These are phyloP conservation scores for Orbilia javanica DNA, from an alignment of 2,329 filamentous ascomycete species.

Conservation along the genomic window DNA sequence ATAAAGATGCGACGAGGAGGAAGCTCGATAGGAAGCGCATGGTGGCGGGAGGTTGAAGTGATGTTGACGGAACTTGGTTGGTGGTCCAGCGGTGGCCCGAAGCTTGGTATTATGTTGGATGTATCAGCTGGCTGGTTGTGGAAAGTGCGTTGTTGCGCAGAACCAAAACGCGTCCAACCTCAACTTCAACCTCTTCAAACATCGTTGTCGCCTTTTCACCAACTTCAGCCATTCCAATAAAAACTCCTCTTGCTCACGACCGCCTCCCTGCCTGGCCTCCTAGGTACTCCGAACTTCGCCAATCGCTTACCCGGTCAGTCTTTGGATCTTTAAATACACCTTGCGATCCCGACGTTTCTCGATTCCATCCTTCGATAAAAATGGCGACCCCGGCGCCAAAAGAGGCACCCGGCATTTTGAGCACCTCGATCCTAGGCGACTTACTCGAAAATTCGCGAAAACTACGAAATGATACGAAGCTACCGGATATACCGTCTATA, in stretches of 20 bases:
- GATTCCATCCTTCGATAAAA: slow-evolving; percentile 11
- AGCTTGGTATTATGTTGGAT: slow-evolving; percentile 8
- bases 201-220: slow-evolving; percentile 31
- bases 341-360: not conserved
- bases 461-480: slow-evolving; percentile 70
- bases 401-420: slow-evolving; percentile 41
- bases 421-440: slow-evolving; percentile 60
- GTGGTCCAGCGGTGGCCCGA: not conserved
- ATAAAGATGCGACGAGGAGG: slow-evolving; percentile 33
- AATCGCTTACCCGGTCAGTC: slow-evolving; percentile 12
- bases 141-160: slow-evolving; percentile 56
- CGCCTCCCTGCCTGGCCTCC: not conserved
- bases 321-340: not conserved
- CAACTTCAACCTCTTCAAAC: slow-evolving; percentile 47
- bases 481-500: slow-evolving; percentile 86
- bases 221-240: not conserved
- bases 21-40: slow-evolving; percentile 48
- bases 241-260: not conserved
- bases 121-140: slow-evolving; percentile 7
- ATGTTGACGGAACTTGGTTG: slow-evolving; percentile 14
- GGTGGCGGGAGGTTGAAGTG: slow-evolving; percentile 23
- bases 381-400: slow-evolving; percentile 55
- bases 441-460: slow-evolving; percentile 63
- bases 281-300: not conserved
- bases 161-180: slow-evolving; percentile 57